Conservation (phyloP, 192 early-diverging fungal species). For the Podila minutissima region DNA sequence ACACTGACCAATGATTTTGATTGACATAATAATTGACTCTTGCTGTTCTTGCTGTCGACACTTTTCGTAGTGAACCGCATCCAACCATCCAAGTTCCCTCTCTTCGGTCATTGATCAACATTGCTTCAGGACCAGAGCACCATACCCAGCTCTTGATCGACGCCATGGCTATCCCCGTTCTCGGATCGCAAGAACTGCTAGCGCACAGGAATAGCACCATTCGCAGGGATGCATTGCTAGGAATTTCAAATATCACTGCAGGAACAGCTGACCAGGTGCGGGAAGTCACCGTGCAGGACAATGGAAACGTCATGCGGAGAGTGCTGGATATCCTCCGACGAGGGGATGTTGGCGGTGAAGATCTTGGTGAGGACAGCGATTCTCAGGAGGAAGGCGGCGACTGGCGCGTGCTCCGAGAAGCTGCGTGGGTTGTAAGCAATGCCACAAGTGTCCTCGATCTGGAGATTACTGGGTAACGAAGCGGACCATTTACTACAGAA, state of each 20-base stretch:
- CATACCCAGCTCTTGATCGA: constrained; percentile 50
- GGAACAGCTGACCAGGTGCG: constrained; percentile 48
- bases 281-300: constrained; percentile 48
- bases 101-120: constrained; percentile 42
- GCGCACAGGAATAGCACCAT: constrained; percentile 43
- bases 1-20: too few species aligned
- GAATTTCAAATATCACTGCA: constrained; percentile 49
- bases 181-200: constrained; percentile 32
- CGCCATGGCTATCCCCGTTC: constrained; percentile 40
- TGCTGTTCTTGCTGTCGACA: too few species aligned
- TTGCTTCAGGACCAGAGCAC: constrained; percentile 49
- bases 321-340: constrained; percentile 33
- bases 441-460: constrained; percentile 48
- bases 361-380: constrained; percentile 15
- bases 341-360: constrained; percentile 42
- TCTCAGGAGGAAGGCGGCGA: constrained; percentile 36
- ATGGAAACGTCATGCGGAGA: constrained; percentile 43
- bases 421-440: constrained; percentile 51
- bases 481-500: neutral
- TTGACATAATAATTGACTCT: too few species aligned
- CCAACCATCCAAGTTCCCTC: constrained; percentile 49
- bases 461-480: constrained; percentile 45
- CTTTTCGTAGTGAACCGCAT: constrained; percentile 32
- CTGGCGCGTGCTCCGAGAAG: constrained; percentile 47
- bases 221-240: constrained; percentile 40